Percentiles rank a stretch among this genome's conserved stretches.
phyloP scores from a whole-genome alignment of 805 yeast species.

The Schwanniomyces sp. region DNA sequence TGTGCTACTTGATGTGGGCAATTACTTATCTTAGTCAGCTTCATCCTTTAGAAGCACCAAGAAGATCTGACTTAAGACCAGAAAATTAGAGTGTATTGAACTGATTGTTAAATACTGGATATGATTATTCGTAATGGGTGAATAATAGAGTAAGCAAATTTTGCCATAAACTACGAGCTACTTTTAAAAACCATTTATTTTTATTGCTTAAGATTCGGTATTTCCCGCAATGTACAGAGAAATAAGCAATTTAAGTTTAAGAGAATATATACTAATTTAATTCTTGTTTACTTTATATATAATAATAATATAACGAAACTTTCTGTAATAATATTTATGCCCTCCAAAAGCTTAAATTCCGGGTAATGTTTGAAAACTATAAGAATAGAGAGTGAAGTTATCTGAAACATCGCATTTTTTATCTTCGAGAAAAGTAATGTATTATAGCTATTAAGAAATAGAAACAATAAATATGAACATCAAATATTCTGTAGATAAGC shows the following conservation, averaged over 20 bases:
- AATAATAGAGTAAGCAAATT: background rate
- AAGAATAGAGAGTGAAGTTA: too few species aligned
- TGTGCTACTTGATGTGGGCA: conserved; percentile 91
- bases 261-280: background rate
- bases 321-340: too few species aligned
- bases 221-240: background rate
- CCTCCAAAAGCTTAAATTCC: background rate
- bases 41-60: conserved; percentile 90
- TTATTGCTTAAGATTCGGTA: background rate
- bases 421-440: too few species aligned
- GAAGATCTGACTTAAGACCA: conserved; percentile 86
- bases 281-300: background rate
- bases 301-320: too few species aligned
- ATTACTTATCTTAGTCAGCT: conserved; percentile 84
- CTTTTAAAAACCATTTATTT: background rate
- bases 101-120: background rate
- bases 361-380: background rate
- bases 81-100: conserved; percentile 38
- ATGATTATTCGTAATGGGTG: background rate
- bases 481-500: background rate
- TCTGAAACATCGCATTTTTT: too few species aligned
- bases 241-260: background rate
- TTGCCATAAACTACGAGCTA: background rate
- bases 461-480: background rate
- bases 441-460: background rate